Base-by-base conservation (phyloP, 2,329 filamentous ascomycete species). In the Helotiales sp. region DNA sequence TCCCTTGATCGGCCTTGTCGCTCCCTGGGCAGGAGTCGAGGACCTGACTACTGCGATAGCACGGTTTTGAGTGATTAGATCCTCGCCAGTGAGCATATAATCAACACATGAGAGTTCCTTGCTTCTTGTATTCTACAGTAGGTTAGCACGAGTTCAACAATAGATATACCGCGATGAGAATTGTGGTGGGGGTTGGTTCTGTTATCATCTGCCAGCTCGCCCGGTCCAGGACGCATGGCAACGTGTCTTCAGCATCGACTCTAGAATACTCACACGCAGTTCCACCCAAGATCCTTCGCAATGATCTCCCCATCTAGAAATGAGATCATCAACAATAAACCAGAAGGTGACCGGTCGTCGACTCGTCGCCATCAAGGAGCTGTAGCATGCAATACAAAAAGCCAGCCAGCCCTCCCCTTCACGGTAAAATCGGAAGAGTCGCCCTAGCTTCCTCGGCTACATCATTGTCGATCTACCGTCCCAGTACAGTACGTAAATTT, bases 391-490 rank as follows among this genome's bases (percentile, higher is more conserved):
- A 50, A 7, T 50, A 15, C 24, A 50, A 50, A 15, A 50, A 50
- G 8, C 8, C 40, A 15, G 20, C 40, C 40, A 43, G n/a, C 3
- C 37, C 30, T 11, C 20, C 20, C 10, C 3, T 13, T 55, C 24
- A 28, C 17, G 17, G 17, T 1, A 34, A 40, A 3, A 24, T n/a
- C 52, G 30, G 30, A 34, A 57, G 30, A 37, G 40, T 22, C 10
- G n/a, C 30, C 28, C 30, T 40, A 57, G 52, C 52, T 30, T 4
- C 32, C 30, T 57, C 52, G 52, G 52, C 20, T 57, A 57, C 52
- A 57, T 13, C 17, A 32, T 10, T 32, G 2, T 22, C n/a, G 50
- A 54, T 54, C 50, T 54, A 32, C 50, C 50, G 50, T 28, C 26
- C 10, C 15, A 43, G 40, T 17, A 43, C 30, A 11, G 24, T 32